A percentile compares a stretch with the other conserved stretches of the same genome.
Conservation (phyloP, 371 early-diverging fungal species). For the Mucor lusitanicus region DNA sequence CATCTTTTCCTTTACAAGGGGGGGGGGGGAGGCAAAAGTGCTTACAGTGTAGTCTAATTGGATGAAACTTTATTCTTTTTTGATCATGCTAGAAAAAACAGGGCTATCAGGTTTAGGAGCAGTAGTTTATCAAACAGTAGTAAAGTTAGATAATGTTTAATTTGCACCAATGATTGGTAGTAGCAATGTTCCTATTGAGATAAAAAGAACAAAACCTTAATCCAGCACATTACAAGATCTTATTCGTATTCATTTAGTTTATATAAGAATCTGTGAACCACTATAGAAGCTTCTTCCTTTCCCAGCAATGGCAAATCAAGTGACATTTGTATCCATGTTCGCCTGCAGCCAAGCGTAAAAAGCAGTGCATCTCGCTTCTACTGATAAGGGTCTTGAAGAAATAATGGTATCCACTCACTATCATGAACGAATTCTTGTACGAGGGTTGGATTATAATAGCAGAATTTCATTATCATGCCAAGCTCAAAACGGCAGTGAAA, state of each 20-base stretch:
- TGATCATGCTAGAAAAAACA: background rate
- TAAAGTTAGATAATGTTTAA: background rate
- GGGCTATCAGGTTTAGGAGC: background rate
- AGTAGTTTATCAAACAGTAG: background rate
- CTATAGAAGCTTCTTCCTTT: background rate
- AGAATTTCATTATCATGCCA: background rate
- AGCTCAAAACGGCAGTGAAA: background rate
- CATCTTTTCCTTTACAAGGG: background rate
- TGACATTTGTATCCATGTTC: background rate
- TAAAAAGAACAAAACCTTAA: background rate
- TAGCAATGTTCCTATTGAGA: background rate
- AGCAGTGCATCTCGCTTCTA: background rate
- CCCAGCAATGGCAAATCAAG: background rate
- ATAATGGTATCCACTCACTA: background rate
- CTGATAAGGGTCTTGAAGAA: background rate
- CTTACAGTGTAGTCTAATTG: background rate
- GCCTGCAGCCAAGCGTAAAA: background rate
- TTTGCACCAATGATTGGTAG: background rate
- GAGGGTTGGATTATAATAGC: background rate
- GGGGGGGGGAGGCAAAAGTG: background rate
- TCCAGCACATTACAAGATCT: background rate
- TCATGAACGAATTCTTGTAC: background rate
- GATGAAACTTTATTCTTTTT: background rate
- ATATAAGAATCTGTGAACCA: background rate
- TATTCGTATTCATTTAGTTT: background rate